Base-by-base conservation (phyloP, 129 eudicot genomes). In the Silybum marianum region DNA sequence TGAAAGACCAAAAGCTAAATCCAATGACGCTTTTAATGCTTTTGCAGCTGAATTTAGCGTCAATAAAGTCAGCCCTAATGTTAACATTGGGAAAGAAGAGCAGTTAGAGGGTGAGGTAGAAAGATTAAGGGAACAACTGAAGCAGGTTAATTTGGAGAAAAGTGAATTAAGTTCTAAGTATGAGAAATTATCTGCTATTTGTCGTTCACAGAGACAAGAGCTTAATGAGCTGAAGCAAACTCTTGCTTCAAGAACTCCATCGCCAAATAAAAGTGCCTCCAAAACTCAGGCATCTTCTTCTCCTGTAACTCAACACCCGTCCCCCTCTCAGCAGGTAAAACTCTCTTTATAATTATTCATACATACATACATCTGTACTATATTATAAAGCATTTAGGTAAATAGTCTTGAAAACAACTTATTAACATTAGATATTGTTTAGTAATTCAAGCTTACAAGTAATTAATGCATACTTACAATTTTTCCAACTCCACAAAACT, bases 161-260 rank as follows among this genome's bases (percentile, higher is more conserved):
- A 87, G 87, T 44, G 99, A 93, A 82, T 54, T 91, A 51, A 93
- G 89, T 77, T 84, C 99, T 44, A 96, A 93, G 73, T 96, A 89
- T 80, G 98, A 96, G 39, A 96, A 96, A 77, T 85, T 96, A 77
- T 79, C 97, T 42, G 92, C 97, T 44, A 93, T 96, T 77, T 96
- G 99, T 75, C 85, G 92, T 24, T 91, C 98, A 79, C 99, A 96
- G 86, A 85, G 99, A 71, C 99, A 93, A 75, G 99, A 96, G 89
- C 86, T 96, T 72, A 95, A 91, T 75, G 99, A 93, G 77, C 92
- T 93, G 74, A 96, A 96, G 85, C 96, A 91, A 85, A 85, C 92
- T 77, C 86, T 96, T 84, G 92, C 97, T 82, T 88, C 96, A 13
- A 89, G 82, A 81, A 86, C 92, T 83, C 94, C 92, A 28, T 89